Evolutionary conservation across 108 stramenopile genomes (phyloP), one percentile per base, ranked within the genome.

Genomic region (Nannochloropsis salina): DNA sequence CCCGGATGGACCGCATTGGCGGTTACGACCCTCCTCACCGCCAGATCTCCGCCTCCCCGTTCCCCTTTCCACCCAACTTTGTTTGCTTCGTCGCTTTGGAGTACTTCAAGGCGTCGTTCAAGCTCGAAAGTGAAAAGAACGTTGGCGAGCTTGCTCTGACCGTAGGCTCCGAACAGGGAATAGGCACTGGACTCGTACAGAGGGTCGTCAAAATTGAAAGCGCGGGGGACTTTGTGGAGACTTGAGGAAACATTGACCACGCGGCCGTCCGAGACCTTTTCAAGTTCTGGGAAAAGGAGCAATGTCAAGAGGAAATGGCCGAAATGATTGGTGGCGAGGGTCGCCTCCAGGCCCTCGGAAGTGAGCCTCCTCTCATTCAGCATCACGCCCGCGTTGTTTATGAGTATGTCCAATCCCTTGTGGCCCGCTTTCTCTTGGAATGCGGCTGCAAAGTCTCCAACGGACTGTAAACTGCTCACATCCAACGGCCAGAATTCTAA

Each of bases 321-420:
- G 11, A 90, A 74, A 45, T 91, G 89, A 82, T 91, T 91, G 11
- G 89, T 80, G 20, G 88, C 86, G 44, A 91, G 40, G 43, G 87
- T 84, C 44, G 84, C 44, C 80, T 91, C 90, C 21, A 90, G 31
- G 85, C 90, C 90, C 41, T 90, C 90, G 22, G n/a, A 21, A 6
- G 87, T 85, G 6, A 88, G 42, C 43, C 31, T 45, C 12, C 85
- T 79, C 43, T 81, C 81, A 22, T 42, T 86, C 31, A 89, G 61
- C 91, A 91, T 91, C 41, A 91, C 90, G 6, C 91, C 91, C 45
- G 91, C 91, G 45, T 91, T 91, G 47, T 89, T 89, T 42, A 91
- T 84, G n/a, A 91, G 84, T 41, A 84, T 44, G 82, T 89, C 88
- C 6, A 91, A 74, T 21, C 79, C 84, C n/a, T 44, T 45, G 81